phyloP scores from a whole-genome alignment of 169 alveolate genomes.

The Eimeria maxima region DNA sequence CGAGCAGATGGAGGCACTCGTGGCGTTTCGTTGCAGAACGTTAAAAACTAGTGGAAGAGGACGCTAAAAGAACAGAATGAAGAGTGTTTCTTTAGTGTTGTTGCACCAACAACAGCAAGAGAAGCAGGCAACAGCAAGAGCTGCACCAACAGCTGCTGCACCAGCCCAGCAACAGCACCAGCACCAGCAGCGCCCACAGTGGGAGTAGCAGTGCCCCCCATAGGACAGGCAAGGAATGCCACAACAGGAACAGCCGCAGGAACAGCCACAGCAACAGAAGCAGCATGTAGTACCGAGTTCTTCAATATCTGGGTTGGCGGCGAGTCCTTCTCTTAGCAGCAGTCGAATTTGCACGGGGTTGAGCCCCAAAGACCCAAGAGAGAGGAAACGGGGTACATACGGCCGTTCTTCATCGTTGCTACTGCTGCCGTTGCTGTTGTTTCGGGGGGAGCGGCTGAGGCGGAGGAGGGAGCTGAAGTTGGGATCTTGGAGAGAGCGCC shows the following conservation, averaged over 20 bases:
- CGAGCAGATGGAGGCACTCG: too few species aligned
- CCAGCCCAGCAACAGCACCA: neutral
- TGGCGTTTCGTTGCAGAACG: too few species aligned
- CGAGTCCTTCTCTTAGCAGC: neutral
- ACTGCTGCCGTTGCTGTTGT: neutral
- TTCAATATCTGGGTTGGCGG: neutral
- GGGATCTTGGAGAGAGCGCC: neutral
- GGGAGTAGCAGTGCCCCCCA: neutral
- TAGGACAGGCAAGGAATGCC: neutral
- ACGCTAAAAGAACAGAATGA: too few species aligned
- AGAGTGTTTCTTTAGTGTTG: too few species aligned
- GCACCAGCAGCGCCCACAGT: neutral
- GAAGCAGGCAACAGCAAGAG: neutral
- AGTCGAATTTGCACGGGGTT: neutral
- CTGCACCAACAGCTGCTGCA: neutral
- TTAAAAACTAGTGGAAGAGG: too few species aligned
- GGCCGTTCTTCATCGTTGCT: neutral
- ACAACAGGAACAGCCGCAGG: neutral
- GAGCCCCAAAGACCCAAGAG: slow-evolving; percentile 3
- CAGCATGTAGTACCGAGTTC: neutral
- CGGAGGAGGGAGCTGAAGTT: neutral
- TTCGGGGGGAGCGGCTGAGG: neutral
- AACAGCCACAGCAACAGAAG: neutral
- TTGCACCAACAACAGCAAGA: too few species aligned
- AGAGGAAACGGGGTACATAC: neutral